Evolutionary conservation across 257 asterid species (phyloP).

Genomic region (Oldenlandia corymbosa): DNA sequence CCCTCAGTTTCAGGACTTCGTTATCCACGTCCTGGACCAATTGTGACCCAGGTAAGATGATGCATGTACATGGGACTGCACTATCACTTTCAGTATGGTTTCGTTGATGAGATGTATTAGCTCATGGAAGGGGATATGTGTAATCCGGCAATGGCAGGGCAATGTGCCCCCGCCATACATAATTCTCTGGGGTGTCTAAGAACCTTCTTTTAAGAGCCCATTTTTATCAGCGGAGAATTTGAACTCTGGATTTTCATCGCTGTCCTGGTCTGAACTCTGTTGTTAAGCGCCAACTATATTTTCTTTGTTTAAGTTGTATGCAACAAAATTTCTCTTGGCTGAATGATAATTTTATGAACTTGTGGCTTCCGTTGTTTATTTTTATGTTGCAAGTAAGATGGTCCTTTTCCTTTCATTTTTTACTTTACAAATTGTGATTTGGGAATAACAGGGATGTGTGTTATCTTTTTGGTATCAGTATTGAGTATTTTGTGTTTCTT

Average conservation of each 20-base stretch:
- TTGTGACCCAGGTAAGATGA: conserved; percentile 72
- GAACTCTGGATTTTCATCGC: not conserved
- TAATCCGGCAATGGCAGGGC: too few relatives aligned
- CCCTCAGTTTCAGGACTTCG: conserved; percentile 47
- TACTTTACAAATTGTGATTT: not conserved
- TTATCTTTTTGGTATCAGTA: not conserved
- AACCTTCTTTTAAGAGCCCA: not conserved
- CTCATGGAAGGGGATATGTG: not conserved
- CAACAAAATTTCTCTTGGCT: too few relatives aligned
- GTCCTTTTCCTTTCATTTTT: not conserved
- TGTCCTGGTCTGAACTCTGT: too few relatives aligned
- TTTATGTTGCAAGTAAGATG: too few relatives aligned
- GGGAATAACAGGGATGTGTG: not conserved
- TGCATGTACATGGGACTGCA: not conserved
- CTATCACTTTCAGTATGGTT: not conserved
- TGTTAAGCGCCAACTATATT: too few relatives aligned
- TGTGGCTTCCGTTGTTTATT: not conserved
- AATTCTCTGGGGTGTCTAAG: not conserved
- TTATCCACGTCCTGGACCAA: conserved; percentile 54
- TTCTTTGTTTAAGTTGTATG: not conserved
- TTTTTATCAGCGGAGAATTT: not conserved
- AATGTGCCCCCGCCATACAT: not conserved
- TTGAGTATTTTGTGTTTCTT: conserved; percentile 6
- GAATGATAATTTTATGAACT: too few relatives aligned
- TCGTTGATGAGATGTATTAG: not conserved